Conservation (phyloP, 768 basidiomycete genomes). For the Inosperma sp. region DNA sequence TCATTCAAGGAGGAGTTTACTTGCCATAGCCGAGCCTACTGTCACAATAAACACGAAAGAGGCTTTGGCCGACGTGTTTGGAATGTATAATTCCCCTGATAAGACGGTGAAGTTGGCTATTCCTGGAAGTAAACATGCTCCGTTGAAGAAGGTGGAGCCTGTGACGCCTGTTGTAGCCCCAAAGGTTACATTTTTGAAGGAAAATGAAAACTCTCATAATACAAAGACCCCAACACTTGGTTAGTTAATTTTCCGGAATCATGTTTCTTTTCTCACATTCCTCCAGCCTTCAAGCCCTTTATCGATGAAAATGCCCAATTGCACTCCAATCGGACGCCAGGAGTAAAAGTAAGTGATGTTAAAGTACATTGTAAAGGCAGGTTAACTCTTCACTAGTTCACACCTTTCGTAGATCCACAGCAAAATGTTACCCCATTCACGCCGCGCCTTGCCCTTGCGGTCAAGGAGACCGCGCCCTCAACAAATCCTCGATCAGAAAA, state of each 20-base stretch:
- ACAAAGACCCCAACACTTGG: constrained; percentile 37
- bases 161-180: constrained; percentile 43
- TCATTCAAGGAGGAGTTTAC: constrained; percentile 42
- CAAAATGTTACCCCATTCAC: constrained; percentile 38
- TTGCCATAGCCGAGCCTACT: constrained; percentile 62
- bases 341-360: constrained; percentile 36
- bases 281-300: constrained; percentile 61
- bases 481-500: constrained; percentile 28
- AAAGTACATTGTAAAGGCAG: constrained; percentile 29
- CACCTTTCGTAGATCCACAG: constrained; percentile 57
- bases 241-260: constrained; percentile 12
- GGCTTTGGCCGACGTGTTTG: constrained; percentile 89
- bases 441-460: constrained; percentile 43
- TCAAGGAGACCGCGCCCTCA: constrained; percentile 44
- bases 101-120: constrained; percentile 54
- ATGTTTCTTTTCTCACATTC: constrained; percentile 13
- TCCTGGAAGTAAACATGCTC: constrained; percentile 70
- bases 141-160: constrained; percentile 62
- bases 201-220: constrained; percentile 39
- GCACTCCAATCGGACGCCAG: constrained; percentile 39
- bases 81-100: constrained; percentile 92
- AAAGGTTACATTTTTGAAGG: constrained; percentile 32
- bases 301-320: constrained; percentile 54
- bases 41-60: constrained; percentile 97
- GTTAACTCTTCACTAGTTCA: constrained; percentile 43